These are phyloP conservation scores for Fusarium mundagurra DNA, from an alignment of 2,329 filamentous ascomycete genomes.

Conservation along the genomic window DNA sequence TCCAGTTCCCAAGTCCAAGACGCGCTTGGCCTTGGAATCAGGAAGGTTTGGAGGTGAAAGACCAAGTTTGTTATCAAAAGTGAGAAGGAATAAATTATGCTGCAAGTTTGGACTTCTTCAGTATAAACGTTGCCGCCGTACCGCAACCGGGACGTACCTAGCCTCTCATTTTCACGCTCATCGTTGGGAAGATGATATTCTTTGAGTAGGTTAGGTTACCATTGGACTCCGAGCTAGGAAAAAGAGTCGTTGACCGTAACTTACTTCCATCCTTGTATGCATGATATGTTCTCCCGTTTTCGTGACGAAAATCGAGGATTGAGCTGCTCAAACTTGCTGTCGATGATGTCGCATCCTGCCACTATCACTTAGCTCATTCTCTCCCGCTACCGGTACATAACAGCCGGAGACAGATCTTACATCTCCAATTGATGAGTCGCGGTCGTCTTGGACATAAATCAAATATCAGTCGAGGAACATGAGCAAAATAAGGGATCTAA, in stretches of 20 bases:
- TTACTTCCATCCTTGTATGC: neutral
- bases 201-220: neutral
- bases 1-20: neutral
- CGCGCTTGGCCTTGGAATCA: neutral
- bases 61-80: constrained; percentile 2
- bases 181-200: neutral
- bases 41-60: neutral
- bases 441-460: no score
- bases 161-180: neutral
- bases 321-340: no score
- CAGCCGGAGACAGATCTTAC: no score
- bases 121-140: no score
- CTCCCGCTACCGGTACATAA: no score
- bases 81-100: neutral
- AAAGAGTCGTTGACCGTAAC: neutral
- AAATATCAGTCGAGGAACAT: no score
- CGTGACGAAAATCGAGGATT: neutral
- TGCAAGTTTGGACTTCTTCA: neutral
- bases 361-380: no score
- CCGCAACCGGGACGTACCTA: neutral
- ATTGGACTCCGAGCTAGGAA: no score
- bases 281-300: neutral
- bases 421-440: no score
- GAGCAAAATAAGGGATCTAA: no score
- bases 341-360: no score